phyloP scores from a whole-genome alignment of 495 filamentous ascomycete genomes.

The Penicillium crystallinum region DNA sequence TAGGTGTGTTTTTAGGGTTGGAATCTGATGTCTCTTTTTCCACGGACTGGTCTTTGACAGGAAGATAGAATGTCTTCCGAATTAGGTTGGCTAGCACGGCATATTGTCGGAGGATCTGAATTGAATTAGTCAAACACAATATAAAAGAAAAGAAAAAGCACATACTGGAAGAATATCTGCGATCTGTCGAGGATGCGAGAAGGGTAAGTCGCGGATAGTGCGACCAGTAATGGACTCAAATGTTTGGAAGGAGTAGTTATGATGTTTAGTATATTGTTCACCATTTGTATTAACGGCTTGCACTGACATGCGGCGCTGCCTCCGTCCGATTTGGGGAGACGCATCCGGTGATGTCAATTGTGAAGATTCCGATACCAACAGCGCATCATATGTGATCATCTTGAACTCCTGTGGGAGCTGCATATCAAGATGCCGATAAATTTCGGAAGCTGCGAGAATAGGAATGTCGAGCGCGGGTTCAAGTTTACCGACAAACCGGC shows the following conservation, averaged over 20 bases:
- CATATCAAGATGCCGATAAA: slow-evolving; percentile 60
- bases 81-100: slow-evolving; percentile 62
- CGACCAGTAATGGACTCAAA: slow-evolving; percentile 65
- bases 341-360: slow-evolving; percentile 19
- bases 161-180: slow-evolving; percentile 64
- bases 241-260: slow-evolving; percentile 65
- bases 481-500: slow-evolving; percentile 76
- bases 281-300: slow-evolving; percentile 34
- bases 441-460: slow-evolving; percentile 56
- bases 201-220: slow-evolving; percentile 66
- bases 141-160: background rate
- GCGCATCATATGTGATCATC: slow-evolving; percentile 58
- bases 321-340: slow-evolving; percentile 23
- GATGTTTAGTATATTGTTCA: slow-evolving; percentile 42
- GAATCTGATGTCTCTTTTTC: background rate
- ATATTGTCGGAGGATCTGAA: slow-evolving; percentile 64
- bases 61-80: slow-evolving; percentile 49
- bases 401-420: slow-evolving; percentile 49
- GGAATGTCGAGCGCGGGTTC: slow-evolving; percentile 80
- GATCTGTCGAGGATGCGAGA: slow-evolving; percentile 82
- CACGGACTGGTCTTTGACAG: slow-evolving; percentile 14
- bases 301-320: slow-evolving; percentile 31
- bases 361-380: slow-evolving; percentile 53
- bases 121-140: slow-evolving; percentile 1
- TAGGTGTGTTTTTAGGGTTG: background rate